These are phyloP conservation scores for Berkeleyomyces rouxiae DNA, from an alignment of 2,329 filamentous ascomycete genomes.

Conservation along the genomic window DNA sequence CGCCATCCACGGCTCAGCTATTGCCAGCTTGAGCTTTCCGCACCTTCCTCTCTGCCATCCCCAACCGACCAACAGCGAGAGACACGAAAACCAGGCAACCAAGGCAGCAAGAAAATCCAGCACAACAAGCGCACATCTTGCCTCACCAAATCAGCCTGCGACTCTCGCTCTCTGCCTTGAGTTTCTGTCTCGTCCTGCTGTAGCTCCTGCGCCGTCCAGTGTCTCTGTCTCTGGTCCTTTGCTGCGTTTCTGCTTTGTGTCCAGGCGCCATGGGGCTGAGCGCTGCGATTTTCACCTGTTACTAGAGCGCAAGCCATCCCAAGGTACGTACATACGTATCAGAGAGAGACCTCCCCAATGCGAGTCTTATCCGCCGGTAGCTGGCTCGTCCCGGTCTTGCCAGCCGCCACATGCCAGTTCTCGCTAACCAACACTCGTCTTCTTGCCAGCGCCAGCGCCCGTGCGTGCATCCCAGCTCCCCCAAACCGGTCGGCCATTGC, in stretches of 20 bases:
- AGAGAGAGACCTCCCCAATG: no score
- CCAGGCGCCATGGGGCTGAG: conserved; percentile 11
- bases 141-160: neutral
- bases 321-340: neutral
- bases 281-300: conserved; percentile 5
- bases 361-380: no score
- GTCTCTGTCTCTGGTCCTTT: neutral
- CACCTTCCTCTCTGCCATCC: neutral
- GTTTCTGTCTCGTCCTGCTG: neutral
- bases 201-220: neutral
- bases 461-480: neutral
- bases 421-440: neutral
- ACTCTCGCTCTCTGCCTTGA: neutral
- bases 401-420: neutral
- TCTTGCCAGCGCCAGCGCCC: neutral
- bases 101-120: neutral
- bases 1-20: neutral
- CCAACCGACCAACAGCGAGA: neutral
- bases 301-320: conserved; percentile 8
- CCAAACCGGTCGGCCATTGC: neutral
- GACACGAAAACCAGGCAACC: neutral
- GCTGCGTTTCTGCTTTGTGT: neutral
- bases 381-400: neutral
- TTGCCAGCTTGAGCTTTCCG: neutral
- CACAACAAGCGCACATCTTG: neutral